Conservation (phyloP, 23 red algal species). For the Chondrus crispus region DNA sequence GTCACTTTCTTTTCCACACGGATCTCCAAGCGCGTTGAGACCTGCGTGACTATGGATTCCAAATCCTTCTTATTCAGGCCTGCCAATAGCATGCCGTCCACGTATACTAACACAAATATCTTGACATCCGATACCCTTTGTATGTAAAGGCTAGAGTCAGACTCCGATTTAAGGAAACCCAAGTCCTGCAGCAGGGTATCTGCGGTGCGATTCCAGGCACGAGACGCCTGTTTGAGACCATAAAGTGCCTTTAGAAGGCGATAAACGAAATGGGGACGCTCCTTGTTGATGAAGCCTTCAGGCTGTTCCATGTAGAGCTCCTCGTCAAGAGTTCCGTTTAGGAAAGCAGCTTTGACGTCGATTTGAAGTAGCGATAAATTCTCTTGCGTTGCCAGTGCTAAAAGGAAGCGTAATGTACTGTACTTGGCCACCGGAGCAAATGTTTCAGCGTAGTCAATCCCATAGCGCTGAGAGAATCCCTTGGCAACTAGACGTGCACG, state of each 20-base stretch:
- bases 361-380: neutral
- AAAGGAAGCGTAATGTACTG: neutral
- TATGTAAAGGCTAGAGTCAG: neutral
- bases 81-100: constrained; percentile 2
- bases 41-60: neutral
- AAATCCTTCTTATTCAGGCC: neutral
- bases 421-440: neutral
- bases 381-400: neutral
- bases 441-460: neutral
- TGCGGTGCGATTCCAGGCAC: neutral
- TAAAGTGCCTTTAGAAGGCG: neutral
- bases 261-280: neutral
- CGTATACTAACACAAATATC: constrained; percentile 7
- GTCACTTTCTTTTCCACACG: constrained; percentile 10
- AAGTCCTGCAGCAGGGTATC: neutral
- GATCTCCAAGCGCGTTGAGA: neutral
- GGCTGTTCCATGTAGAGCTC: neutral
- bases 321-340: neutral
- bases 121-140: neutral
- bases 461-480: neutral
- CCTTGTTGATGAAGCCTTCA: neutral
- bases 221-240: constrained; percentile 26
- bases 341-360: neutral
- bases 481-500: neutral
- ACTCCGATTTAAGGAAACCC: neutral